Evolutionary conservation across 108 stramenopile species (phyloP).

Genomic region (Nannochloropsis oceanica): DNA sequence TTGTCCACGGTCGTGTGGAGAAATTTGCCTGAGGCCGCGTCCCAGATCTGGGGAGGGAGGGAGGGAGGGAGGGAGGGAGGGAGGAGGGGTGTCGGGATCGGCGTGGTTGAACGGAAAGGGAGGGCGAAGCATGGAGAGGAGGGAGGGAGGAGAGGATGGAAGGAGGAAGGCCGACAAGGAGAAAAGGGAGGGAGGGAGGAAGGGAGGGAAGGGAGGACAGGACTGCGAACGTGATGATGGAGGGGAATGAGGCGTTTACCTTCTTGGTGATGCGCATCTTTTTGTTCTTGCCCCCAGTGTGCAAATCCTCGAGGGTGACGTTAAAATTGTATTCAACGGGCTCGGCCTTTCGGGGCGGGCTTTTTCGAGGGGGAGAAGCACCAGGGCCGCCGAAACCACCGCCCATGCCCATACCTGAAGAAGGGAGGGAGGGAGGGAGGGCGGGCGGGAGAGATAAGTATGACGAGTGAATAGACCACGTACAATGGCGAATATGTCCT

Average conservation of each 20-base stretch:
- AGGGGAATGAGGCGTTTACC: not conserved
- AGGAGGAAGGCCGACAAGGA: not conserved
- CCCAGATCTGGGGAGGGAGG: not conserved
- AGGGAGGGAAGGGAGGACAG: not conserved
- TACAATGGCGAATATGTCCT: no score
- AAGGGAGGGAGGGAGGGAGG: not conserved
- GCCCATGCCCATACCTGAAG: not conserved
- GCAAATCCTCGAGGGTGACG: constrained; percentile 34
- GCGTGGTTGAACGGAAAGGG: not conserved
- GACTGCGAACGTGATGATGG: not conserved
- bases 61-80: not conserved
- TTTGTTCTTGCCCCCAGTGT: constrained; percentile 21
- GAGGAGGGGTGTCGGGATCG: no score
- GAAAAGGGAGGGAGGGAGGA: not conserved
- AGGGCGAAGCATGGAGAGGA: not conserved
- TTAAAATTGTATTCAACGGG: constrained; percentile 29
- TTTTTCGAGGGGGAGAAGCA: not conserved
- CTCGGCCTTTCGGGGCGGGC: constrained; percentile 19
- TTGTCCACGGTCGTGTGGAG: constrained; percentile 63
- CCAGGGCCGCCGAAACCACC: constrained; percentile 5
- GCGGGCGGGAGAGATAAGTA: not conserved
- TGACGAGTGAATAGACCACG: no score
- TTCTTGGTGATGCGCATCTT: constrained; percentile 38
- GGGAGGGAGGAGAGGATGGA: not conserved
- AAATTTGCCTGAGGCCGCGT: constrained; percentile 29